Evolutionary conservation across 2,329 filamentous ascomycete species (phyloP).

Genomic region (Claviceps sorghi): DNA sequence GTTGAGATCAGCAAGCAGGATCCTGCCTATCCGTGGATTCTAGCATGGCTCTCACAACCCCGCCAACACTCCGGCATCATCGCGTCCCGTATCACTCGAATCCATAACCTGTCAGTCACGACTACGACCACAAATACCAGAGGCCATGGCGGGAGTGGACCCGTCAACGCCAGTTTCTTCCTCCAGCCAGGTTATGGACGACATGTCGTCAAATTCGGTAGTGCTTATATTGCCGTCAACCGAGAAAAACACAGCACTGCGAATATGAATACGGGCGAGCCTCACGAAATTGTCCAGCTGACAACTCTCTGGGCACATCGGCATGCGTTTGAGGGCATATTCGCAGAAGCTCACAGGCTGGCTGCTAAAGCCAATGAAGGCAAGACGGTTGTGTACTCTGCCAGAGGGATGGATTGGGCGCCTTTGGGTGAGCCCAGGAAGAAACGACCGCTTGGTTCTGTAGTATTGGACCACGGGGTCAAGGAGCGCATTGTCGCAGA

Average conservation of each 20-base stretch:
- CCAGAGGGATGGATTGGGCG: conserved; percentile 71
- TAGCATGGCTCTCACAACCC: conserved; percentile 85
- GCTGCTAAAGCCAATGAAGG: conserved; percentile 72
- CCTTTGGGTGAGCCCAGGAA: conserved; percentile 70
- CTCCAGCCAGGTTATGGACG: conserved; percentile 82
- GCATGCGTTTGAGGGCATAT: conserved; percentile 79
- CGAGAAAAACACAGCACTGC: conserved; percentile 75
- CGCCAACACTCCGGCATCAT: conserved; percentile 50
- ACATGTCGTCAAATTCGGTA: conserved; percentile 74
- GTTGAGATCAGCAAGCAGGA: conserved; percentile 93
- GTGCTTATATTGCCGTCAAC: conserved; percentile 76
- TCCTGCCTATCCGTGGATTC: conserved; percentile 82
- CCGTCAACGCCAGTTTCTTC: conserved; percentile 65
- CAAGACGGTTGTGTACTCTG: conserved; percentile 83
- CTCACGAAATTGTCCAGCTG: conserved; percentile 85
- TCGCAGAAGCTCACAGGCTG: conserved; percentile 70
- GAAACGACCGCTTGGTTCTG: conserved; percentile 77
- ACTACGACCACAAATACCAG: conserved; percentile 45
- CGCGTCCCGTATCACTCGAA: conserved; percentile 41
- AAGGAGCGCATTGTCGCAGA: conserved; percentile 70
- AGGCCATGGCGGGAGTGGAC: conserved; percentile 45
- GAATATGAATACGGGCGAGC: conserved; percentile 68
- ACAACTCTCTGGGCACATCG: conserved; percentile 85
- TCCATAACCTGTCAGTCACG: conserved; percentile 44
- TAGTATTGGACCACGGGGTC: conserved; percentile 71